Evolutionary conservation across 2,329 filamentous ascomycete species (phyloP), one percentile per base, ranked within the genome.

Genomic region (Huntiella savannae): DNA sequence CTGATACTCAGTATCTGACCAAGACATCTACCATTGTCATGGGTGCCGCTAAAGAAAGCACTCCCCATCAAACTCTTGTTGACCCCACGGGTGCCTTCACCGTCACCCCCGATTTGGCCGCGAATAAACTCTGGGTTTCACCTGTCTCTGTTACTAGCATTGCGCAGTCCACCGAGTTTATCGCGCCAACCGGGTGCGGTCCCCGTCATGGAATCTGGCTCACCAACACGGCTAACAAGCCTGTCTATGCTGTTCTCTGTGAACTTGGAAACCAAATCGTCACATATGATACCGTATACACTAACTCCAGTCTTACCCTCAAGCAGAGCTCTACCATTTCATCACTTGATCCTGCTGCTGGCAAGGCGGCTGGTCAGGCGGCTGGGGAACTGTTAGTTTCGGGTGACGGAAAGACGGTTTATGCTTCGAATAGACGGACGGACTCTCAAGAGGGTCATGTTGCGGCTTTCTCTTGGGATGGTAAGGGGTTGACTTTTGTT

Each of bases 81-180:
- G 68, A 72, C 51, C 67, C 67, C 5, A 63, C 62, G 3, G 68
- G 68, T 22, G 62, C 63, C 41, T 73, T 60, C 59, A 68, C 69
- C 53, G 59, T 63, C 47, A 59, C 69, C 46, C 64, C 63, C 49
- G 66, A 72, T 52, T 63, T 72, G 8, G 69, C 68, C 50, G 64
- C 62, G 32, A 67, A 72, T 57, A 55, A 57, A n/a, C 52, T 72
- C 33, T 52, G 68, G 33, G 53, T 71, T 46, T 55, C 71, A 33
- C 65, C 70, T 58, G 57, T 61, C 46, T 53, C 59, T 51, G 57
- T 61, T 50, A 63, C 67, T 45, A 54, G 56, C 12, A 70, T 58
- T 53, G 54, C 57, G 5, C 53, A 69, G 37, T 56, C 56, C 33
- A 60, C 56, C 53, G 55, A 53, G 37, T 54, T 62, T 35, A 35